Percentiles rank a stretch among this genome's conserved stretches.
phyloP scores from a whole-genome alignment of 2,329 filamentous ascomycete species.

The Thelonectria rubi region DNA sequence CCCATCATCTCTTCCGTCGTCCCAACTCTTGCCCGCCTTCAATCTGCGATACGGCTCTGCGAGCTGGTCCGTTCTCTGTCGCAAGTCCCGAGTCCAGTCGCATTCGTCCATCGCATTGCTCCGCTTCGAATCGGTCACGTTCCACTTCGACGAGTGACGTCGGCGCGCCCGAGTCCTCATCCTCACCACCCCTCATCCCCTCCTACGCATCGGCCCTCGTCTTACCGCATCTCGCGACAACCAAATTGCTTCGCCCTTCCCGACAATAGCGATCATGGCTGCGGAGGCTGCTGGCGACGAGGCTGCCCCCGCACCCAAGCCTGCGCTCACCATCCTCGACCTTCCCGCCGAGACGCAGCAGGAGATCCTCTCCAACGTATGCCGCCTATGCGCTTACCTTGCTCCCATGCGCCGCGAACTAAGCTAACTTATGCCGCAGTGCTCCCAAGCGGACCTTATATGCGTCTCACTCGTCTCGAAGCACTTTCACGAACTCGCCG shows the following conservation, averaged over 20 bases:
- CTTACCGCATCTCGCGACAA: slow-evolving; percentile 4
- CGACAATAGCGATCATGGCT: slow-evolving; percentile 45
- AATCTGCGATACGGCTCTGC: background rate
- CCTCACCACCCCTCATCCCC: background rate
- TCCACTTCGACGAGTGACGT: slow-evolving; percentile 9
- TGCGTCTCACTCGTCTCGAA: slow-evolving; percentile 66
- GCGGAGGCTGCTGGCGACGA: slow-evolving; percentile 45
- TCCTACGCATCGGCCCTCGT: slow-evolving; percentile 1
- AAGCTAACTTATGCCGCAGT: slow-evolving; percentile 49
- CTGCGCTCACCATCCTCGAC: slow-evolving; percentile 49
- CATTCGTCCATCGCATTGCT: slow-evolving; percentile 15
- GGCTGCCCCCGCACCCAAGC: slow-evolving; percentile 35
- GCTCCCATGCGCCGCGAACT: background rate
- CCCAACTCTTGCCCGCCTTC: background rate
- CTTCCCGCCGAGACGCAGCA: slow-evolving; percentile 59
- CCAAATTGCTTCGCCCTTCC: slow-evolving; percentile 24
- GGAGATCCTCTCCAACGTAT: slow-evolving; percentile 58
- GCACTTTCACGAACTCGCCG: slow-evolving; percentile 66
- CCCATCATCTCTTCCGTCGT: background rate
- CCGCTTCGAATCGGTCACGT: slow-evolving; percentile 9
- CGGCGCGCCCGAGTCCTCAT: background rate
- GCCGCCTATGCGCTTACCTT: slow-evolving; percentile 28
- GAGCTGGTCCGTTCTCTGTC: background rate
- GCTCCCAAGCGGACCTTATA: slow-evolving; percentile 62
- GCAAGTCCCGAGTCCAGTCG: slow-evolving; percentile 1